Conservation (phyloP, 352 stramenopile species). For the Aphanomyces stellatus region DNA sequence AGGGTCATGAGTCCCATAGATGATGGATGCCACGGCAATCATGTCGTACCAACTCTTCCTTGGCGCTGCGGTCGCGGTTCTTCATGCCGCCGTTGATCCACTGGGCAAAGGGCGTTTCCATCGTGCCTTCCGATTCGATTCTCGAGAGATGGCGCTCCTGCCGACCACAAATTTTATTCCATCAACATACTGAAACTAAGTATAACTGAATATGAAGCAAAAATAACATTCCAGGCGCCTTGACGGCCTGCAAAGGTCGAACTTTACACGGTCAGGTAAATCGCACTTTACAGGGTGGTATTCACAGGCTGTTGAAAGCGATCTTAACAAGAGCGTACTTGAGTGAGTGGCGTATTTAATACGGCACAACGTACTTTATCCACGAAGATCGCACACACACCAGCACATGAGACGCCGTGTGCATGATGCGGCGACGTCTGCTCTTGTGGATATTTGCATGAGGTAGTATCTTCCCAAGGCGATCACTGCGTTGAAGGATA, state of each 20-base stretch:
- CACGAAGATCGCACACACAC: no score
- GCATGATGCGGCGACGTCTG: no score
- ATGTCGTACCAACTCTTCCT: conserved; percentile 6
- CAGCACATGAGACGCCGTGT: no score
- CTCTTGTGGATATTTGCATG: no score
- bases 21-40: neutral
- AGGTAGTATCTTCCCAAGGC: no score
- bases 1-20: neutral
- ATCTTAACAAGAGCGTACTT: no score
- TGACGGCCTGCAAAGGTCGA: no score
- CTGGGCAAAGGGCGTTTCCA: conserved; percentile 16
- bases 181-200: conserved; percentile 14
- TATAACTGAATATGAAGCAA: conserved; percentile 3
- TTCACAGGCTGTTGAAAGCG: neutral
- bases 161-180: neutral
- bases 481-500: no score
- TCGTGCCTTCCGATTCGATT: neutral
- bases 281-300: neutral
- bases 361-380: no score
- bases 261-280: no score
- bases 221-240: no score
- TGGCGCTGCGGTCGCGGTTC: conserved; percentile 13
- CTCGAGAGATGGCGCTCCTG: neutral
- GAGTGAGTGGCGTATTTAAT: no score
- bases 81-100: conserved; percentile 19